A percentile compares a stretch with the other conserved stretches of the same genome.
Evolutionary conservation across 805 yeast species (phyloP).

Genomic region (Hanseniaspora hatyaiensis): DNA sequence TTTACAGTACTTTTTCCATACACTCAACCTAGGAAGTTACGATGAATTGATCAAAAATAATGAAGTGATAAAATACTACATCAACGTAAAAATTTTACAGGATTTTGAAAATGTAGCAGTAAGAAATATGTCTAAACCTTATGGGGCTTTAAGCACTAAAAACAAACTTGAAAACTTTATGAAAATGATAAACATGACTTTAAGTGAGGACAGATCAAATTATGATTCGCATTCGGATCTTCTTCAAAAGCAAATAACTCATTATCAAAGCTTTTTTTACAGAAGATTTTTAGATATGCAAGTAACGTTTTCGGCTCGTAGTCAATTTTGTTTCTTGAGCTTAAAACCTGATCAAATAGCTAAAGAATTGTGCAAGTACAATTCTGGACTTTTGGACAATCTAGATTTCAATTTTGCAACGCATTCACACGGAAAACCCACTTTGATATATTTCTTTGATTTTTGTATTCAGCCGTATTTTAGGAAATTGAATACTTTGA

Average conservation of each 20-base stretch:
- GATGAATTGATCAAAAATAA: background rate
- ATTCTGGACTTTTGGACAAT: background rate
- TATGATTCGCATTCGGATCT: background rate
- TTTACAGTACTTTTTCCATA: background rate
- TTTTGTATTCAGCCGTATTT: conserved; percentile 1
- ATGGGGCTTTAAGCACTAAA: background rate
- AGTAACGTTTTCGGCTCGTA: background rate
- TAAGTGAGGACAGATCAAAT: background rate
- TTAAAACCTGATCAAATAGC: too few relatives aligned
- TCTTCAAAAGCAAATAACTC: background rate
- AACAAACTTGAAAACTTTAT: background rate
- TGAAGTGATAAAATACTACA: conserved; percentile 1
- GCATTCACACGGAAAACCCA: conserved; percentile 1
- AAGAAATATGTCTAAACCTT: background rate
- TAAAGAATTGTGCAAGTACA: too few relatives aligned
- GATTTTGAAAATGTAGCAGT: conserved; percentile 5
- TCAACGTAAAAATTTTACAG: background rate
- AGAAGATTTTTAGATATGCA: conserved; percentile 2
- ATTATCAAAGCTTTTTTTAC: background rate
- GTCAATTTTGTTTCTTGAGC: too few relatives aligned
- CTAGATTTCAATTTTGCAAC: background rate
- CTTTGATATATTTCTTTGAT: conserved; percentile 1
- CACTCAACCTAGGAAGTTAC: background rate
- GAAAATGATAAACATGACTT: background rate
- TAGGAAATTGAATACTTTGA: background rate